These are phyloP conservation scores for Mycena kentingensis DNA, from an alignment of 768 basidiomycete genomes.

Conservation along the genomic window DNA sequence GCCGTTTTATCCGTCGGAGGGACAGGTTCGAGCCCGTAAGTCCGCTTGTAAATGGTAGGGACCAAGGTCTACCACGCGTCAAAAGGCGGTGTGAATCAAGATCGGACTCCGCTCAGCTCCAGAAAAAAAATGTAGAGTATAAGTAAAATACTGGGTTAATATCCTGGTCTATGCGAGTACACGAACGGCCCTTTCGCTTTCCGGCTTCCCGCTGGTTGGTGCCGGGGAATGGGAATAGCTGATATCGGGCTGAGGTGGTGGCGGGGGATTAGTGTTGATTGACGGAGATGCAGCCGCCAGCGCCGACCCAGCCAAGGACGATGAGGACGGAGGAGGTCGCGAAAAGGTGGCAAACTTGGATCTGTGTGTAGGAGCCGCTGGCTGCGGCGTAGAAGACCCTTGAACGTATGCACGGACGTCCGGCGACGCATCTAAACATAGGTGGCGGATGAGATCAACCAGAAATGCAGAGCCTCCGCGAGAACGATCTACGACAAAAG, in stretches of 20 bases:
- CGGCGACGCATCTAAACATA: constrained; percentile 57
- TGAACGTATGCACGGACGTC: constrained; percentile 66
- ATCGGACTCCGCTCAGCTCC: too few relatives aligned
- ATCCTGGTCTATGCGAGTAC: constrained; percentile 14
- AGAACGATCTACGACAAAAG: constrained; percentile 31
- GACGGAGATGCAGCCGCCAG: too few relatives aligned
- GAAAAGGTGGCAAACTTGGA: constrained; percentile 39
- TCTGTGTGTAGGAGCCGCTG: constrained; percentile 3
- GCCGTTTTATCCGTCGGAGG: too few relatives aligned
- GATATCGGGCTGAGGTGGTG: constrained; percentile 10
- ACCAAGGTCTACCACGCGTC: too few relatives aligned
- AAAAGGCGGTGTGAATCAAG: too few relatives aligned
- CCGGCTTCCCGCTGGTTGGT: constrained; percentile 7
- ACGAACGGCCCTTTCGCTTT: constrained; percentile 8
- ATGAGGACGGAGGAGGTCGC: constrained; percentile 27
- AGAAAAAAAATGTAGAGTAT: too few relatives aligned
- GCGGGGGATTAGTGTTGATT: constrained; percentile 23
- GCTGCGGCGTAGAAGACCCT: constrained; percentile 22
- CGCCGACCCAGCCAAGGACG: constrained; percentile 11
- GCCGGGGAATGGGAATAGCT: constrained; percentile 25
- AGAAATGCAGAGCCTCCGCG: constrained; percentile 37
- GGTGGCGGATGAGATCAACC: constrained; percentile 42
- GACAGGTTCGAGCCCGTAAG: too few relatives aligned
- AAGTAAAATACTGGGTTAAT: too few relatives aligned
- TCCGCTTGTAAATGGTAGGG: too few relatives aligned